Conservation (phyloP, 1,139 yeast species). For the Keqinozyma sinolaborantium region DNA sequence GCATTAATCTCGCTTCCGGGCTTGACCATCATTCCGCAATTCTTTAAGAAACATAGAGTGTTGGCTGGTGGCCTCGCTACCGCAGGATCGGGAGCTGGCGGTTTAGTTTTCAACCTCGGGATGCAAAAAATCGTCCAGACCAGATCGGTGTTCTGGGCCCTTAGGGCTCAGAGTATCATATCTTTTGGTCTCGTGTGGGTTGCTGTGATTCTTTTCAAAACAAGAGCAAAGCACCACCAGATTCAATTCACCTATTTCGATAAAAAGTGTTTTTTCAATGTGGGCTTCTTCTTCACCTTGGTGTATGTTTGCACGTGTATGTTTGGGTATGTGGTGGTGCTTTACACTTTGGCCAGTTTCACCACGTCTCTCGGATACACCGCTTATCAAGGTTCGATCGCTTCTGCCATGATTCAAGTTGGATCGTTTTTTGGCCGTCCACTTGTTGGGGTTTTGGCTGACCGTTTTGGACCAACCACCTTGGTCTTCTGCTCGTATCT, state of each 20-base stretch:
- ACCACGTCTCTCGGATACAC: constrained; percentile 44
- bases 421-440: constrained; percentile 44
- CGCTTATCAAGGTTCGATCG: constrained; percentile 37
- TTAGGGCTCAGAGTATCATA: constrained; percentile 34
- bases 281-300: constrained; percentile 28
- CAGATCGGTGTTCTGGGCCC: constrained; percentile 30
- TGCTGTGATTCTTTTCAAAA: constrained; percentile 21
- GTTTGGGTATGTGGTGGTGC: constrained; percentile 43
- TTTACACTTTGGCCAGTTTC: constrained; percentile 44
- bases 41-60: constrained; percentile 52
- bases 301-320: constrained; percentile 36
- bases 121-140: constrained; percentile 31
- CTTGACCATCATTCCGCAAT: constrained; percentile 44
- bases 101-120: constrained; percentile 44
- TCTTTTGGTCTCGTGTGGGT: constrained; percentile 30
- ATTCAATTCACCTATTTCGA: constrained; percentile 37
- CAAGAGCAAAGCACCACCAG: constrained; percentile 18
- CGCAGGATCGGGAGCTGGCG: constrained; percentile 64
- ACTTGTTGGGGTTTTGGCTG: constrained; percentile 34
- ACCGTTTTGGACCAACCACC: constrained; percentile 36
- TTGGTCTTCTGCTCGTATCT: constrained; percentile 23
- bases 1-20: constrained; percentile 44
- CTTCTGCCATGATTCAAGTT: constrained; percentile 42
- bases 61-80: constrained; percentile 57
- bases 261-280: constrained; percentile 17